A percentile compares a stretch with the other conserved stretches of the same genome.
phyloP scores from a whole-genome alignment of 495 filamentous ascomycete genomes.

The Penicillium cosmopolitanum region DNA sequence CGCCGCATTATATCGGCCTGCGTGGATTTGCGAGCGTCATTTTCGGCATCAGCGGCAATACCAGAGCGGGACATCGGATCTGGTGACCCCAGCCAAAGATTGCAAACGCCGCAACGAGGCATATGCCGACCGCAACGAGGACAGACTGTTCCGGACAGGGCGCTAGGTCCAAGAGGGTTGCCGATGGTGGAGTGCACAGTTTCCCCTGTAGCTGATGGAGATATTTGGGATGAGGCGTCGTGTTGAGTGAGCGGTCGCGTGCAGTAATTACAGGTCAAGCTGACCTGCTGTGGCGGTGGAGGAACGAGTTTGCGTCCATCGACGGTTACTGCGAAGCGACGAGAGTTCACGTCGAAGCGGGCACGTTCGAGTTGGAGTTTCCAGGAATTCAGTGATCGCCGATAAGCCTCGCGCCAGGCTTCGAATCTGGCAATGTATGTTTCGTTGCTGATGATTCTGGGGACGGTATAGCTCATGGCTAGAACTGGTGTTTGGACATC shows the following conservation, averaged over 20 bases:
- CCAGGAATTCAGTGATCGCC: conserved; percentile 78
- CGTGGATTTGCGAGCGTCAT: conserved; percentile 32
- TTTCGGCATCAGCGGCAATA: conserved; percentile 52
- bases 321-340: conserved; percentile 64
- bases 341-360: conserved; percentile 59
- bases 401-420: conserved; percentile 82
- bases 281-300: conserved; percentile 73
- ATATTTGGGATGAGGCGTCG: conserved; percentile 42
- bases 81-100: conserved; percentile 80
- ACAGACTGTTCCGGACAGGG: conserved; percentile 64
- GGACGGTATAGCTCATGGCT: conserved; percentile 77
- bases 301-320: conserved; percentile 66
- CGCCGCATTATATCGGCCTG: conserved; percentile 48
- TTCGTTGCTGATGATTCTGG: conserved; percentile 75
- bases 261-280: conserved; percentile 83
- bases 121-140: conserved; percentile 86
- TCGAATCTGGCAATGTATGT: conserved; percentile 60
- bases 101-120: conserved; percentile 87
- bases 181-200: conserved; percentile 42
- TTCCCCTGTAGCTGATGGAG: conserved; percentile 36
- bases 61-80: conserved; percentile 65
- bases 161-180: conserved; percentile 40
- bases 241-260: conserved; percentile 56
- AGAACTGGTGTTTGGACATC: conserved; percentile 91
- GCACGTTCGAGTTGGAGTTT: conserved; percentile 66